These are phyloP conservation scores for Naematelia aurantialba DNA, from an alignment of 768 basidiomycete genomes.

Conservation along the genomic window DNA sequence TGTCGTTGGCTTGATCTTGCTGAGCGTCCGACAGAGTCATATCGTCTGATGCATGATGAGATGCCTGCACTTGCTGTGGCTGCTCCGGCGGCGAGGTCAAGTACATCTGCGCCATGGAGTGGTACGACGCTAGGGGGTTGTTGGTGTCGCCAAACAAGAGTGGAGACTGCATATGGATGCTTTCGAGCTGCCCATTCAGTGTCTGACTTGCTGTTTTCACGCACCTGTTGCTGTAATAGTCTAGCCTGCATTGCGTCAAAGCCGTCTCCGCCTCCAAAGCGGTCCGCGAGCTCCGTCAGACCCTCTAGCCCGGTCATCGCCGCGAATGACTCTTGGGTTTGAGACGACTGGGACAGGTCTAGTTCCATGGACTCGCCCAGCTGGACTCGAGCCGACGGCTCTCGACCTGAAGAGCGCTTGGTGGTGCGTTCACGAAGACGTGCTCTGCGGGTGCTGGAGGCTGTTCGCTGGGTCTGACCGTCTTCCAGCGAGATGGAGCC, in stretches of 20 bases:
- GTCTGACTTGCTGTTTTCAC: not conserved
- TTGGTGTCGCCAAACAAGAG: constrained; percentile 27
- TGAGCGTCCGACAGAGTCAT: constrained; percentile 63
- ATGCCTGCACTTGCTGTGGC: constrained; percentile 4
- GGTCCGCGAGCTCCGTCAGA: not conserved
- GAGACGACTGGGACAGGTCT: not conserved
- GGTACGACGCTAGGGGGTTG: constrained; percentile 23
- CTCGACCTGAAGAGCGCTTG: not conserved
- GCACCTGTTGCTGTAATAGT: constrained; percentile 6
- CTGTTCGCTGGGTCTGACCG: not conserved
- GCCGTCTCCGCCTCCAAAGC: constrained; percentile 2
- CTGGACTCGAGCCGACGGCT: not conserved
- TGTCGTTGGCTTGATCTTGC: constrained; percentile 63
- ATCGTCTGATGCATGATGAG: constrained; percentile 46
- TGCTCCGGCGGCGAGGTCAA: constrained; percentile 16
- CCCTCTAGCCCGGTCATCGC: not conserved
- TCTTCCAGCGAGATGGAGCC: constrained; percentile 1
- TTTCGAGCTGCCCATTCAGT: constrained; percentile 35
- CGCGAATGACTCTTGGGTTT: not conserved
- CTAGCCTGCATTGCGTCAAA: constrained; percentile 10
- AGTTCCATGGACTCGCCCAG: not conserved
- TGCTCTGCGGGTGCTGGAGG: not conserved
- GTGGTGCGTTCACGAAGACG: not conserved
- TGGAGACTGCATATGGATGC: constrained; percentile 49
- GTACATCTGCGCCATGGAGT: constrained; percentile 33